phyloP scores from a whole-genome alignment of 2,329 filamentous ascomycete species.

The Colletotrichum cereale region DNA sequence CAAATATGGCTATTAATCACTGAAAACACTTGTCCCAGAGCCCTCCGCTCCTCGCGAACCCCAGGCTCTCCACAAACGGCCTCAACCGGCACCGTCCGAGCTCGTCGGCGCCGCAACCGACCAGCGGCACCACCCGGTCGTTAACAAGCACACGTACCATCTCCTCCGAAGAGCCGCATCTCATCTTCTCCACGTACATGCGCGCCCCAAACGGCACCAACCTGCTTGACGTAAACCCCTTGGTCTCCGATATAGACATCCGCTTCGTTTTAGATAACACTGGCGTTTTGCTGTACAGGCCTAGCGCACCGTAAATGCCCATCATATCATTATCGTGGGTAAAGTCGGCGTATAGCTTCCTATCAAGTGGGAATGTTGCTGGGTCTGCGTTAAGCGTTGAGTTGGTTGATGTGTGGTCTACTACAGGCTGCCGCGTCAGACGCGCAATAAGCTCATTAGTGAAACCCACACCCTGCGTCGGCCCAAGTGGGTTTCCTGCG shows the following conservation, averaged over 20 bases:
- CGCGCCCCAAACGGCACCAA: constrained; percentile 88
- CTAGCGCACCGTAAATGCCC: constrained; percentile 80
- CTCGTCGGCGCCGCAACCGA: constrained; percentile 76
- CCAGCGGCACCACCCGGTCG: constrained; percentile 81
- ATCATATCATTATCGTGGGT: constrained; percentile 92
- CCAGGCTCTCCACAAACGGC: constrained; percentile 79
- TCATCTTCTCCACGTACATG: constrained; percentile 90
- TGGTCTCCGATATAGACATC: constrained; percentile 60
- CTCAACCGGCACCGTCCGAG: constrained; percentile 78
- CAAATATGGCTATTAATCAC: constrained; percentile 42
- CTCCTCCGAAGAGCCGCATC: constrained; percentile 70
- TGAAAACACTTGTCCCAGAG: constrained; percentile 76
- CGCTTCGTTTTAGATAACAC: constrained; percentile 65
- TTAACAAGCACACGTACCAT: constrained; percentile 86
- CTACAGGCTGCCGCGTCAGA: constrained; percentile 76
- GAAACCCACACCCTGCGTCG: constrained; percentile 89
- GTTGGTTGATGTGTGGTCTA: constrained; percentile 82
- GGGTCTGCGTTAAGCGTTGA: constrained; percentile 77
- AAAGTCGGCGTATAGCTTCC: constrained; percentile 85
- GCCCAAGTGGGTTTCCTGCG: constrained; percentile 80
- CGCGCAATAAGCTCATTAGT: constrained; percentile 89
- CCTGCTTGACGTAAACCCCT: constrained; percentile 82
- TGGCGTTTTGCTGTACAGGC: constrained; percentile 77
- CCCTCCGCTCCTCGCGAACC: constrained; percentile 79
- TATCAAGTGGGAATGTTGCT: constrained; percentile 79